Conservation (phyloP, 495 filamentous ascomycete genomes). For the Lineolata rhizophorae region DNA sequence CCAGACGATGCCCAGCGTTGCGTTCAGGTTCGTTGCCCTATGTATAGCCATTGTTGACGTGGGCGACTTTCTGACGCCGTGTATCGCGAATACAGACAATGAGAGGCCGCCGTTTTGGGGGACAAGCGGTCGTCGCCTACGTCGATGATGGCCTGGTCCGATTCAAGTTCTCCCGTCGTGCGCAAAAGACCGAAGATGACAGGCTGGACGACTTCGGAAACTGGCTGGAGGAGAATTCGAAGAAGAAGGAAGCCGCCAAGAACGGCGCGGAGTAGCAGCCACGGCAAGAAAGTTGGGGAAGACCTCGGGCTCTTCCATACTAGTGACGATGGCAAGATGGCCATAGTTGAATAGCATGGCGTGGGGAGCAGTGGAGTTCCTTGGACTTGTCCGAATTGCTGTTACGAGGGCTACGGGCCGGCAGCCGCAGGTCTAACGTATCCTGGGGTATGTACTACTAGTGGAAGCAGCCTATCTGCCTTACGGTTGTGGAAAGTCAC, state of each 20-base stretch:
- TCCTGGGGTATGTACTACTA: no score
- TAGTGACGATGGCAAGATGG: no score
- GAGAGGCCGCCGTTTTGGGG: conserved; percentile 62
- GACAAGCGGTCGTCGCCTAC: conserved; percentile 52
- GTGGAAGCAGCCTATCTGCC: no score
- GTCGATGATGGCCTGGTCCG: conserved; percentile 52
- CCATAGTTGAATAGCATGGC: no score
- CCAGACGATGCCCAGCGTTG: conserved; percentile 50
- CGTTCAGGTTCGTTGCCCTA: conserved; percentile 27
- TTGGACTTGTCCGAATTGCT: no score
- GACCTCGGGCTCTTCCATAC: no score
- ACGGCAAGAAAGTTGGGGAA: no score
- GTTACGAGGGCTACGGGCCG: no score
- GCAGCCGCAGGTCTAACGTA: no score
- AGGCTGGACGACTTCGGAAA: conserved; percentile 31
- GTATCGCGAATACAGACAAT: conserved; percentile 31
- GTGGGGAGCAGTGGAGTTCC: no score
- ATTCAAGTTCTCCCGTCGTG: conserved; percentile 46
- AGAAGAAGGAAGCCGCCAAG: neutral
- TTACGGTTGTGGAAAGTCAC: no score
- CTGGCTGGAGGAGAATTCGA: conserved; percentile 24
- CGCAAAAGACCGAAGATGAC: conserved; percentile 26
- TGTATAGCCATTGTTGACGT: neutral
- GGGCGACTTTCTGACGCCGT: conserved; percentile 2
- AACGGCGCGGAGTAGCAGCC: no score